Percentiles rank a stretch among this genome's conserved stretches.
phyloP scores from a whole-genome alignment of 805 yeast genomes.

The Grigorovia transvaalensis region DNA sequence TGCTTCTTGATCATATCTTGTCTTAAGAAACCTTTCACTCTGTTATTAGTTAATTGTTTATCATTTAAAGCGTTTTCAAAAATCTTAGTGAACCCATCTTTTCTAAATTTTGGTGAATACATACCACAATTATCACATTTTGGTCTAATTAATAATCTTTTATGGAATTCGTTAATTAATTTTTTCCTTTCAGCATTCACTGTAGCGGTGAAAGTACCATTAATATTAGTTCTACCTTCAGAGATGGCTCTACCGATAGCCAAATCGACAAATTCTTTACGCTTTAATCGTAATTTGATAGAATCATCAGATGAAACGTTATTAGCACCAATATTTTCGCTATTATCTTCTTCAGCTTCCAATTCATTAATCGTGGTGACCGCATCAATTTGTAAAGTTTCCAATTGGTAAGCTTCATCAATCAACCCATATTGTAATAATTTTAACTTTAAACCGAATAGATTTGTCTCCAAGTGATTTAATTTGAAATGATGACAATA shows the following conservation, averaged over 20 bases:
- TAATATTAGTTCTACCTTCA: conserved; percentile 58
- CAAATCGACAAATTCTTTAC: conserved; percentile 62
- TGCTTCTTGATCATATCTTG: conserved; percentile 52
- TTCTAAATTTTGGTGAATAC: conserved; percentile 89
- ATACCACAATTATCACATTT: conserved; percentile 94
- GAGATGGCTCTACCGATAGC: conserved; percentile 63
- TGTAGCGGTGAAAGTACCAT: conserved; percentile 72
- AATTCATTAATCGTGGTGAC: conserved; percentile 27
- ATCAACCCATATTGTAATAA: conserved; percentile 83
- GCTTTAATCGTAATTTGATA: conserved; percentile 41
- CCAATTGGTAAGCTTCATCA: conserved; percentile 66
- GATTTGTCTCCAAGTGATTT: conserved; percentile 58
- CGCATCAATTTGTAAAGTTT: conserved; percentile 37
- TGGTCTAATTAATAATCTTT: conserved; percentile 59
- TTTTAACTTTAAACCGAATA: conserved; percentile 63
- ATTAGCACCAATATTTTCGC: conserved; percentile 16
- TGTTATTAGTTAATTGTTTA: conserved; percentile 70
- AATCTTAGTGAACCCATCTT: conserved; percentile 87
- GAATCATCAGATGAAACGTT: conserved; percentile 8
- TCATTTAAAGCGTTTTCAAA: conserved; percentile 81
- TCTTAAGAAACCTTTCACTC: conserved; percentile 68
- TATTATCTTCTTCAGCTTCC: conserved; percentile 31
- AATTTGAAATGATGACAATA: conserved; percentile 83
- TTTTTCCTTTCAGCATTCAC: conserved; percentile 79
- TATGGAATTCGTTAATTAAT: conserved; percentile 64